Evolutionary conservation across 1,139 yeast genomes (phyloP).

Genomic region (Yamadazyma sp.): DNA sequence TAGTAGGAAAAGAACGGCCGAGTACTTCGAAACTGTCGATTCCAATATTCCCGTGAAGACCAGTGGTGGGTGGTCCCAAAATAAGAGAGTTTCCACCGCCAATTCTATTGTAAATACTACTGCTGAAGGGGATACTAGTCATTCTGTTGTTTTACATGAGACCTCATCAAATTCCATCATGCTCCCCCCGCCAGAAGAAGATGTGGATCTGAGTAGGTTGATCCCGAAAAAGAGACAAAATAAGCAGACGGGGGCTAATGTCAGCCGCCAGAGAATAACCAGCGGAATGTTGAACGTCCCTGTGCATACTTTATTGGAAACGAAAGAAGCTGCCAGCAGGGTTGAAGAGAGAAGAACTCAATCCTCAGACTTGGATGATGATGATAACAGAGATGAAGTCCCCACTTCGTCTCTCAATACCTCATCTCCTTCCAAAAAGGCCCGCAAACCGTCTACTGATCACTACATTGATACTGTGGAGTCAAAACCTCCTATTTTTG

Average conservation of each 20-base stretch:
- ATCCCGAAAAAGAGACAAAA: conserved; percentile 28
- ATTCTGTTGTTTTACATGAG: conserved; percentile 25
- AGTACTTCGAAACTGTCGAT: conserved; percentile 29
- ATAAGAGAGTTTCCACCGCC: neutral
- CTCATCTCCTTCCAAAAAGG: conserved; percentile 3
- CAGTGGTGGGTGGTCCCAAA: conserved; percentile 5
- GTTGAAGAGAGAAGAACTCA: conserved; percentile 3
- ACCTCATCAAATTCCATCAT: conserved; percentile 22
- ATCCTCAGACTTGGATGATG: conserved; percentile 9
- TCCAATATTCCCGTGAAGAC: conserved; percentile 27
- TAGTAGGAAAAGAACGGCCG: conserved; percentile 23
- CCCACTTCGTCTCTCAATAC: neutral
- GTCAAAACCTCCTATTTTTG: neutral
- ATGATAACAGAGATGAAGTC: conserved; percentile 5
- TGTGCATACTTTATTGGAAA: conserved; percentile 23
- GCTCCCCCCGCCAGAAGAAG: conserved; percentile 32
- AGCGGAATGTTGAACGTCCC: conserved; percentile 62
- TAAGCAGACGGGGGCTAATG: conserved; percentile 7
- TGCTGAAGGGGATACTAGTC: conserved; percentile 14
- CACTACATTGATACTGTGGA: no score
- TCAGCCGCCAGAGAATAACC: conserved; percentile 44
- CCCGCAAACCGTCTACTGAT: neutral
- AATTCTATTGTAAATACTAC: conserved; percentile 1
- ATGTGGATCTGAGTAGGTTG: conserved; percentile 13
- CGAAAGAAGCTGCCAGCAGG: conserved; percentile 17